These are phyloP conservation scores for Phytophthora podocarpi DNA, from an alignment of 352 stramenopile species.

Conservation along the genomic window DNA sequence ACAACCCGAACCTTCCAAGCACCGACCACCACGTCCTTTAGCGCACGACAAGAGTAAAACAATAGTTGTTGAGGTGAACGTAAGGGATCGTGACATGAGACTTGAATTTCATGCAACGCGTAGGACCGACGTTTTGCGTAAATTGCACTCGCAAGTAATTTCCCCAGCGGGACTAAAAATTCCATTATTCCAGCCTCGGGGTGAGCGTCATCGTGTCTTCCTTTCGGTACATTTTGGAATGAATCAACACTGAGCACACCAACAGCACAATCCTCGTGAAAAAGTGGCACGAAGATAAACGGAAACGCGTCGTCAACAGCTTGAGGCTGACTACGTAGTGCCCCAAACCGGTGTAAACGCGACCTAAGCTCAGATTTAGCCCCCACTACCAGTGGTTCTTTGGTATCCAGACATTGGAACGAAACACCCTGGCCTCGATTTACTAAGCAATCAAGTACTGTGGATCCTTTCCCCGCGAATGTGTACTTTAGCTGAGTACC, in stretches of 20 bases:
- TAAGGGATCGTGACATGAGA: constrained; percentile 44
- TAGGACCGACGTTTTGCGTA: constrained; percentile 67
- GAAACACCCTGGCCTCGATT: constrained; percentile 58
- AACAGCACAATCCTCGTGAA: constrained; percentile 67
- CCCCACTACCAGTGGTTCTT: constrained; percentile 43
- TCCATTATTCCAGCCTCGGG: constrained; percentile 64
- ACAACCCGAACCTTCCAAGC: constrained; percentile 62
- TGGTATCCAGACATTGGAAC: constrained; percentile 59
- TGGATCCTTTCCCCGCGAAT: constrained; percentile 52
- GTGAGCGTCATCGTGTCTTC: constrained; percentile 58
- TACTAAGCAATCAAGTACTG: constrained; percentile 26
- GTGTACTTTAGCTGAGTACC: constrained; percentile 57
- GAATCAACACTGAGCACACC: constrained; percentile 68
- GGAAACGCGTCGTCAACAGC: constrained; percentile 35
- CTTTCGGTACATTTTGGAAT: constrained; percentile 63
- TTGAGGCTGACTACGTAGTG: not conserved
- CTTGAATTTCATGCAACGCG: constrained; percentile 53
- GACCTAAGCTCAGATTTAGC: constrained; percentile 35
- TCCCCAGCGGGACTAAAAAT: constrained; percentile 50
- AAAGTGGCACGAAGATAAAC: constrained; percentile 67
- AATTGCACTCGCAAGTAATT: constrained; percentile 50
- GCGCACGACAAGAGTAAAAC: constrained; percentile 37
- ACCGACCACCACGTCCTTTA: constrained; percentile 58
- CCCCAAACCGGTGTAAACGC: constrained; percentile 38
- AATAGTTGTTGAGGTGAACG: constrained; percentile 64